Evolutionary conservation across 495 filamentous ascomycete species (phyloP).

Genomic region (Hyaloscypha finlandica): DNA sequence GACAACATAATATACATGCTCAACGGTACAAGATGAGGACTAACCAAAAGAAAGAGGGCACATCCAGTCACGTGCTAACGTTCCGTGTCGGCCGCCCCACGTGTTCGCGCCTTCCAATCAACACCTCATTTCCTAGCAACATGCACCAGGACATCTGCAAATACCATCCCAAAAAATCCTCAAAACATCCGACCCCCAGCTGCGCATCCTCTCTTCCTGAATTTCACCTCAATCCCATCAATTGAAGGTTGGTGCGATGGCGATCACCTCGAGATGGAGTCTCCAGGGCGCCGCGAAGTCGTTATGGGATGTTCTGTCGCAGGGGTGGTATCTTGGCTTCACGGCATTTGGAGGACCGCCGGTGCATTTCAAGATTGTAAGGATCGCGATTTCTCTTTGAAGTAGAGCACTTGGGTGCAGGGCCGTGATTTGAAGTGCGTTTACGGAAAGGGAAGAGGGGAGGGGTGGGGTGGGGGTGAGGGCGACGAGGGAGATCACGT

Average conservation of each 20-base stretch:
- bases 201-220: neutral
- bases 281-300: conserved; percentile 1
- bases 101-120: too few species aligned
- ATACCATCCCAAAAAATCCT: too few species aligned
- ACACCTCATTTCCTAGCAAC: too few species aligned
- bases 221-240: neutral
- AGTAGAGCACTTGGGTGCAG: neutral
- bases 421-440: neutral
- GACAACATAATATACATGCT: too few species aligned
- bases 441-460: neutral
- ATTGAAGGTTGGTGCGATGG: neutral
- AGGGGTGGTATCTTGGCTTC: conserved; percentile 68
- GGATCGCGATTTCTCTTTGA: neutral
- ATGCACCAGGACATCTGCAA: too few species aligned
- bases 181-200: too few species aligned
- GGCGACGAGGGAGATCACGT: neutral
- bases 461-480: too few species aligned
- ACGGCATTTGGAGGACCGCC: conserved; percentile 73
- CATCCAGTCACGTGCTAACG: too few species aligned
- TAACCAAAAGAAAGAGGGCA: too few species aligned
- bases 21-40: too few species aligned
- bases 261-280: conserved; percentile 13
- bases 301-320: conserved; percentile 28
- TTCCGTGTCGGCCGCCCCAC: too few species aligned
- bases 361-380: conserved; percentile 67